phyloP scores from a whole-genome alignment of 2,329 filamentous ascomycete genomes.

The Ampelomyces quisqualis region DNA sequence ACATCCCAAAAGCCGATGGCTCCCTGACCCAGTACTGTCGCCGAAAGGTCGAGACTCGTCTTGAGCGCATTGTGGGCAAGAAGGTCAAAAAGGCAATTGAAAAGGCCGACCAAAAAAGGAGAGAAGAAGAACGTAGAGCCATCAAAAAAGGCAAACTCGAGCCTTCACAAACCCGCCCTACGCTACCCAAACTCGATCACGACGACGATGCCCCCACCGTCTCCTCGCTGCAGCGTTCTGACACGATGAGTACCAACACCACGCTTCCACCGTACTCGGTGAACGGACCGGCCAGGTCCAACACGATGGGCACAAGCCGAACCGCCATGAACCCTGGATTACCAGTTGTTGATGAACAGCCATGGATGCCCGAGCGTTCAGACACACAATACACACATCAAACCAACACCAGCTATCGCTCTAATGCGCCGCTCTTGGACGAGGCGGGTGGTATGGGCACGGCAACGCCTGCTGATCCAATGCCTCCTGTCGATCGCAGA shows the following conservation, averaged over 20 bases:
- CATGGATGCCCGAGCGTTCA: slow-evolving; percentile 39
- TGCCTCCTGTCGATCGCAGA: slow-evolving; percentile 33
- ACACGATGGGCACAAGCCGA: slow-evolving; percentile 38
- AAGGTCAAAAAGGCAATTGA: slow-evolving; percentile 89
- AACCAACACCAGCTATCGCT: slow-evolving; percentile 60
- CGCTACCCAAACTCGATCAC: slow-evolving; percentile 45
- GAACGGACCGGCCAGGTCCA: slow-evolving; percentile 57
- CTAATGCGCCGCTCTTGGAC: slow-evolving; percentile 63
- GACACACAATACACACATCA: slow-evolving; percentile 58
- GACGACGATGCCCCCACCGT: slow-evolving; percentile 44
- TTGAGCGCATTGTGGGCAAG: slow-evolving; percentile 78
- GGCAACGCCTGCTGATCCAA: slow-evolving; percentile 32
- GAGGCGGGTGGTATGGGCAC: slow-evolving; percentile 62
- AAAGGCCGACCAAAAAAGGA: slow-evolving; percentile 63
- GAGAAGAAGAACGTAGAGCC: slow-evolving; percentile 44
- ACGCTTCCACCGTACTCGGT: slow-evolving; percentile 51
- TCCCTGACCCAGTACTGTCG: slow-evolving; percentile 83
- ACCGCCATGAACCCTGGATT: slow-evolving; percentile 40
- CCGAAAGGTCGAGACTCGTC: slow-evolving; percentile 82
- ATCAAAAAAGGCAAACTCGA: slow-evolving; percentile 50
- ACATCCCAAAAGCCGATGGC: slow-evolving; percentile 80
- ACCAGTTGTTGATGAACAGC: slow-evolving; percentile 47
- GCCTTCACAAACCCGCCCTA: slow-evolving; percentile 36
- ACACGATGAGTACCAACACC: slow-evolving; percentile 32
- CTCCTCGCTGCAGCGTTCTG: slow-evolving; percentile 40